A percentile compares a stretch with the other conserved stretches of the same genome.
These are phyloP conservation scores for Plasmodium relictum DNA, from an alignment of 169 alveolate species.

Conservation along the genomic window DNA sequence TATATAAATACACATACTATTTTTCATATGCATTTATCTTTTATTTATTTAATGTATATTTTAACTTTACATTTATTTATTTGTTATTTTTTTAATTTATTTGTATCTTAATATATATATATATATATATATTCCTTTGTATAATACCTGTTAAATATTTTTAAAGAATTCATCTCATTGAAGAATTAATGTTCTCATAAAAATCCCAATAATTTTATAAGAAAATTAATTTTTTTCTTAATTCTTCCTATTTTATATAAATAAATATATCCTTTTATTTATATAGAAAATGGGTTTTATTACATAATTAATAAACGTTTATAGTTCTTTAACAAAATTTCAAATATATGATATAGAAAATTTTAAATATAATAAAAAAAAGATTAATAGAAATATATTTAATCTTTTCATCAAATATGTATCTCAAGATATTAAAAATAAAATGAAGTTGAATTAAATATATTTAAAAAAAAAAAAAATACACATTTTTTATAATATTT, in stretches of 20 bases:
- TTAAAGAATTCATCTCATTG: conserved; percentile 35
- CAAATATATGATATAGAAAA: not conserved
- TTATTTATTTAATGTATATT: too few relatives aligned
- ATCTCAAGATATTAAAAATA: too few relatives aligned
- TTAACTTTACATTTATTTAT: too few relatives aligned
- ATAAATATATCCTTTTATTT: not conserved
- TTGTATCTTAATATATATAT: conserved; percentile 13
- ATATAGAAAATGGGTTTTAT: not conserved
- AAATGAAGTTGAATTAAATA: too few relatives aligned
- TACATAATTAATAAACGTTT: not conserved
- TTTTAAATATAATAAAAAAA: too few relatives aligned
- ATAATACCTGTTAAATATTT: conserved; percentile 45
- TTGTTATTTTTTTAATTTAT: too few relatives aligned
- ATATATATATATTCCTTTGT: not conserved
- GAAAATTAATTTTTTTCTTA: too few relatives aligned
- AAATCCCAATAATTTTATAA: not conserved
- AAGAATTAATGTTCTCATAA: conserved; percentile 4
- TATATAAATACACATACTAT: too few relatives aligned
- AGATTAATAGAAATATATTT: conserved; percentile 1
- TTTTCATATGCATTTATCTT: too few relatives aligned
- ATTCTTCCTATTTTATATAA: not conserved
- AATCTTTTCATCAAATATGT: not conserved
- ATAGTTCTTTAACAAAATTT: not conserved
- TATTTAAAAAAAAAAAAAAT: too few relatives aligned
- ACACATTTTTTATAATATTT: too few relatives aligned